Base-by-base conservation (phyloP, 371 early-diverging fungal genomes). In the Dichotomocladium elegans region DNA sequence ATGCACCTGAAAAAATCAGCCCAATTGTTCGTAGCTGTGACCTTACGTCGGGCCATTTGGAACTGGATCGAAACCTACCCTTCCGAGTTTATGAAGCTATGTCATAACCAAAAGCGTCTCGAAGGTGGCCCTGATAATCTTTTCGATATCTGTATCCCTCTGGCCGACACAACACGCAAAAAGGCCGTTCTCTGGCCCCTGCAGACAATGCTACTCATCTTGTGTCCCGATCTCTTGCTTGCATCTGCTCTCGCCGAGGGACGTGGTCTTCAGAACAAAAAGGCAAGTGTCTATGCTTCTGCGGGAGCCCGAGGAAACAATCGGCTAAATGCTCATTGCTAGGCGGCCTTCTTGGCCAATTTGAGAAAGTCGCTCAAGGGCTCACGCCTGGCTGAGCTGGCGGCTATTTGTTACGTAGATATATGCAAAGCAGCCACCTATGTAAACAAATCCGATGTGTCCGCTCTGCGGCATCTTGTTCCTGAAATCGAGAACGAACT, bases 1-100 rank as follows among this genome's bases (percentile, higher is more conserved):
- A 56, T 81, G 40, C 79, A 82, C 37, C 79, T 91, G 51, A 77
- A 83, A 41, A 74, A 81, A n/a, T 63, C 81, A 6, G 83, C 85
- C 0, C 88, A 87, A 58, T 64, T 82, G n/a, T 63, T 81, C 12
- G 77, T 85, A 61, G 85, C 89, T 2, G 77, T 82, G 29, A 79
- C 84, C 41, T 71, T 91, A 37, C 74, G 87, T 44, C 75, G 79
- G n/a, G 82, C 87, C 3, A 90, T 93, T 53, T 93, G 91, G 91
- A 87, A 85, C 60, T 93, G 91, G 91, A 90, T 93, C 40, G 90
- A 91, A 53, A 72, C 77, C 2, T 86, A 81, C 45, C 90, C 91
- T 0, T 51, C 69, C 28, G 89, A 91, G 51, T 91, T 89, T 64
- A 76, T 80, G n/a, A 69, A 69, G 25, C 68, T 91, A 6, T 88